Percentiles rank a stretch among this genome's conserved stretches.
Conservation (phyloP, 768 basidiomycete species). For the Lentinus brumalis region DNA sequence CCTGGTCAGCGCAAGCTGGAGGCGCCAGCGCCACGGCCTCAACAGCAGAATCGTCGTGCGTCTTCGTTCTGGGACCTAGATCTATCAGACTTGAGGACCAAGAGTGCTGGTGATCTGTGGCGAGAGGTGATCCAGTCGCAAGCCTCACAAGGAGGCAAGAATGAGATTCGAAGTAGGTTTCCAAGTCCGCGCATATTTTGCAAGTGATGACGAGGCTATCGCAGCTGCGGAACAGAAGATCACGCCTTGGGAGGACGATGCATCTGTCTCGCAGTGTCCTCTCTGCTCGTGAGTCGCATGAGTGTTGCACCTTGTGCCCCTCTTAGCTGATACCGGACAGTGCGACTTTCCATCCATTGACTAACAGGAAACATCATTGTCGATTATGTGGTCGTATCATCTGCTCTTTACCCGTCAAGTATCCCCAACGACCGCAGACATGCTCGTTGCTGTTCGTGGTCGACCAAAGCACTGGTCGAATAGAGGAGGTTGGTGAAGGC, state of each 20-base stretch:
- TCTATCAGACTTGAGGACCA: slow-evolving; percentile 52
- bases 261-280: slow-evolving; percentile 74
- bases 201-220: not conserved
- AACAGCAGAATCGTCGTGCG: slow-evolving; percentile 41
- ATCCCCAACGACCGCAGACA: slow-evolving; percentile 59
- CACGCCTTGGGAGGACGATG: slow-evolving; percentile 93
- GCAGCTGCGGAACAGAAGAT: slow-evolving; percentile 86
- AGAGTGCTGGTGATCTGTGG: slow-evolving; percentile 73
- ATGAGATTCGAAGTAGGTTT: slow-evolving; percentile 64
- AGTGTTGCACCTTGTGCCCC: not conserved
- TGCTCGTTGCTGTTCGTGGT: slow-evolving; percentile 87
- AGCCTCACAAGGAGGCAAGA: slow-evolving; percentile 48
- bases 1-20: slow-evolving; percentile 20
- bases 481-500: slow-evolving; percentile 84
- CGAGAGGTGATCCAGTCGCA: slow-evolving; percentile 55
- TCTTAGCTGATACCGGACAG: slow-evolving; percentile 30
- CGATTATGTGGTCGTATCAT: slow-evolving; percentile 91
- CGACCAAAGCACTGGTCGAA: slow-evolving; percentile 72
- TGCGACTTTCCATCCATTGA: slow-evolving; percentile 82
- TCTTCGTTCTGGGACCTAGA: slow-evolving; percentile 80
- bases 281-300: slow-evolving; percentile 72
- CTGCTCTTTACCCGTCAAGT: slow-evolving; percentile 83
- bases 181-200: not conserved
- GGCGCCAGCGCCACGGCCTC: slow-evolving; percentile 12
- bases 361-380: slow-evolving; percentile 96